Conservation (phyloP, 306 rosid species). For the Corylus heterophylla region DNA sequence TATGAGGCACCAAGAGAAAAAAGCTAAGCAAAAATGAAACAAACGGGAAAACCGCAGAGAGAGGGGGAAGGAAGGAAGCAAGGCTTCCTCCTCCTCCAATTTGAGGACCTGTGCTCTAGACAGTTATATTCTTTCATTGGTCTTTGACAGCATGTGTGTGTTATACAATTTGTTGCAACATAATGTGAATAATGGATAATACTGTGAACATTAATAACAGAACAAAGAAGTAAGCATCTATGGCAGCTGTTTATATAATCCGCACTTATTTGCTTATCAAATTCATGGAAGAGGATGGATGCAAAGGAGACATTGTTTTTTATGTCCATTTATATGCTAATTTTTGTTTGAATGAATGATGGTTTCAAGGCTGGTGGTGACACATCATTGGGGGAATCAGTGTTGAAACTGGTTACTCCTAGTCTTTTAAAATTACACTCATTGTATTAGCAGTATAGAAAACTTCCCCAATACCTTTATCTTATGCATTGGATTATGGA, state of each 20-base stretch:
- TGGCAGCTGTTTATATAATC: background rate
- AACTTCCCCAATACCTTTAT: background rate
- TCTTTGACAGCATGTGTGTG: background rate
- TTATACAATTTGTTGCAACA: background rate
- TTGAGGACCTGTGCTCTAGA: no score
- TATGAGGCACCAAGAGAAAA: no score
- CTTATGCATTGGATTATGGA: background rate
- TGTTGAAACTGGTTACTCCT: background rate
- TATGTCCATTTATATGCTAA: background rate
- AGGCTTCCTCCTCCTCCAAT: no score
- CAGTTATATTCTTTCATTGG: background rate
- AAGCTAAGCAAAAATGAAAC: no score
- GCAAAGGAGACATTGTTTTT: background rate
- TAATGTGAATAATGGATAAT: background rate
- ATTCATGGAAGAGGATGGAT: background rate
- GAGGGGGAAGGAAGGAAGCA: no score
- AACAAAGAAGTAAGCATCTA: background rate
- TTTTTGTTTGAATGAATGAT: background rate
- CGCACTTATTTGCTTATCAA: background rate
- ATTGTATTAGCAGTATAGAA: background rate
- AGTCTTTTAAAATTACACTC: background rate
- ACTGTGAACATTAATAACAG: background rate
- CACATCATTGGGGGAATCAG: background rate
- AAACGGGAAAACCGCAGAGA: no score
- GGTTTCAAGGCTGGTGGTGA: background rate